A percentile compares a stretch with the other conserved stretches of the same genome.
Conservation (phyloP, 441 rosid genomes). For the Omphalea diandra region DNA sequence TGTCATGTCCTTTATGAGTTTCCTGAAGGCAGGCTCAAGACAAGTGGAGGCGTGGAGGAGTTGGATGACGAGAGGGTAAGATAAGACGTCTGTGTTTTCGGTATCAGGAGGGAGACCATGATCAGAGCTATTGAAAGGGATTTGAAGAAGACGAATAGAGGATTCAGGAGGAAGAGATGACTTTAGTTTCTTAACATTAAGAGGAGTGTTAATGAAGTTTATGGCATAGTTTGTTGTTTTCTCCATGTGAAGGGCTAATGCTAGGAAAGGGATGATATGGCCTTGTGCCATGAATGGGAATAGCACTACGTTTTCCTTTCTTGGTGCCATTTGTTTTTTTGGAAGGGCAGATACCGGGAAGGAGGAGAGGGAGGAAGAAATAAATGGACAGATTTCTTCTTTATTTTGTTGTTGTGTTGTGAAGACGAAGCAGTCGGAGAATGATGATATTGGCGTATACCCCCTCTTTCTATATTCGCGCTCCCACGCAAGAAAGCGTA, state of each 20-base stretch:
- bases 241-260: slow-evolving; percentile 60
- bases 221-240: slow-evolving; percentile 29
- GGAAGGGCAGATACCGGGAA: neutral
- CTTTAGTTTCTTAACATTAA: slow-evolving; percentile 46
- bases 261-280: slow-evolving; percentile 72
- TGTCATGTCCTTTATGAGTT: slow-evolving; percentile 27
- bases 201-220: slow-evolving; percentile 59
- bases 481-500: no score
- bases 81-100: slow-evolving; percentile 53
- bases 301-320: slow-evolving; percentile 40
- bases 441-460: no score
- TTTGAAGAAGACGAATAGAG: slow-evolving; percentile 46
- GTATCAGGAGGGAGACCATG: slow-evolving; percentile 51
- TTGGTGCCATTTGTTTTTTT: slow-evolving; percentile 23
- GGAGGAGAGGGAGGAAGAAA: neutral
- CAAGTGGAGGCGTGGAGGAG: slow-evolving; percentile 54
- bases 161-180: slow-evolving; percentile 43
- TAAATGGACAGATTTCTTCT: neutral
- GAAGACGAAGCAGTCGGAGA: no score
- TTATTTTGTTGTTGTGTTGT: neutral
- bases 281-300: slow-evolving; percentile 92
- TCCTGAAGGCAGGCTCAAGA: slow-evolving; percentile 35
- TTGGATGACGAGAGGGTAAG: slow-evolving; percentile 39
- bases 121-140: slow-evolving; percentile 47
- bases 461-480: no score